Evolutionary conservation across 23 red algal genomes (phyloP).

Genomic region (Agarophyton chilense): DNA sequence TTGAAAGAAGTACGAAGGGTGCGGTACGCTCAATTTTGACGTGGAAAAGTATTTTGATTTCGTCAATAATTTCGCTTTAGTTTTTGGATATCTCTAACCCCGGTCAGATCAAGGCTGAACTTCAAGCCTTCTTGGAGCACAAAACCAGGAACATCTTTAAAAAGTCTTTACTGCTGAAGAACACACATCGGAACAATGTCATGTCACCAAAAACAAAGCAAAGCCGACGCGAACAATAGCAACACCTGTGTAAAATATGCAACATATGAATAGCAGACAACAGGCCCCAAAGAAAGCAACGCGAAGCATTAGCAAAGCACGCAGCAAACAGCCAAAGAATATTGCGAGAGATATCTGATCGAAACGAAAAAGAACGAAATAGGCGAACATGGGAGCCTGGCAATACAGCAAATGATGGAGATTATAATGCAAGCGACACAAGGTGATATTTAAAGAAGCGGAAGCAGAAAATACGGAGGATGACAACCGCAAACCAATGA

Average conservation of each 20-base stretch:
- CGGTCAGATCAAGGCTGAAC: too few relatives aligned
- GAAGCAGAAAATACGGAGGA: neutral
- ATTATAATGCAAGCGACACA: conserved; percentile 9
- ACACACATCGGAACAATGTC: too few relatives aligned
- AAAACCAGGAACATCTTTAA: too few relatives aligned
- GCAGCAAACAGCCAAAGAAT: neutral
- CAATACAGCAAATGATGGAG: conserved; percentile 45
- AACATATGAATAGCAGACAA: conserved; percentile 69
- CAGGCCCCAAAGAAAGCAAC: conserved; percentile 43
- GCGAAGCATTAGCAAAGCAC: conserved; percentile 41
- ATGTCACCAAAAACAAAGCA: conserved; percentile 29
- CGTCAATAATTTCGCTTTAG: too few relatives aligned
- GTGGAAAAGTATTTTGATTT: too few relatives aligned
- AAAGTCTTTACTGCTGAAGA: too few relatives aligned
- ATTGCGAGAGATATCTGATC: conserved; percentile 27
- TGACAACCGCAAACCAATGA: neutral
- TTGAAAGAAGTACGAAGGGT: too few relatives aligned
- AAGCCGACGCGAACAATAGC: neutral
- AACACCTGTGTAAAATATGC: conserved; percentile 51
- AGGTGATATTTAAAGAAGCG: neutral
- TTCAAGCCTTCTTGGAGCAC: too few relatives aligned
- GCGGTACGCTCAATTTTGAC: too few relatives aligned
- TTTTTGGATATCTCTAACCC: too few relatives aligned
- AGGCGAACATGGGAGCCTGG: neutral
- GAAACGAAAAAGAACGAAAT: conserved; percentile 42